These are phyloP conservation scores for Fusarium secorum DNA, from an alignment of 2,329 filamentous ascomycete species.

Conservation along the genomic window DNA sequence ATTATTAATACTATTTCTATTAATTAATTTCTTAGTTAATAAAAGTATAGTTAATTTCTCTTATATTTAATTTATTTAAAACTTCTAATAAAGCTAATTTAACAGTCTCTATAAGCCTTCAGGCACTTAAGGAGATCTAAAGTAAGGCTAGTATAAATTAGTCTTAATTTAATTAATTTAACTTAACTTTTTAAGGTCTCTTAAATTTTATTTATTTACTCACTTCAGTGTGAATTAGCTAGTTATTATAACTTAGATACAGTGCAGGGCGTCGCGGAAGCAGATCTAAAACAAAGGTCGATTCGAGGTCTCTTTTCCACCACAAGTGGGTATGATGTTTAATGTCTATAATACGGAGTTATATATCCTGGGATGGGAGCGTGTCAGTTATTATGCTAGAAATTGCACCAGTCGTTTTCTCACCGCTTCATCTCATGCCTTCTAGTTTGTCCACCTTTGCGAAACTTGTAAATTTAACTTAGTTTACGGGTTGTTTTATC, in stretches of 20 bases:
- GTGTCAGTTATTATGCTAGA: not conserved
- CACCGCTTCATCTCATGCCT: not conserved
- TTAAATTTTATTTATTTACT: no score
- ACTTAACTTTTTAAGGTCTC: no score
- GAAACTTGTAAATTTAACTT: not conserved
- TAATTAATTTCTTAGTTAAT: no score
- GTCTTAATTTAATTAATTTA: no score
- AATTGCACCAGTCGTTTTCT: not conserved
- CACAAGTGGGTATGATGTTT: not conserved
- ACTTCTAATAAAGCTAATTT: no score
- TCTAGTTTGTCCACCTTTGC: not conserved
- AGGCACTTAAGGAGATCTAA: no score
- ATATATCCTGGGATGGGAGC: not conserved
- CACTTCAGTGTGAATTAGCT: no score
- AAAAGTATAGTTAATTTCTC: no score
- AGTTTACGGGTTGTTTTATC: not conserved
- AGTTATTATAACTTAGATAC: not conserved
- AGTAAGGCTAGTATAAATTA: no score
- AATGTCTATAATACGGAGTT: not conserved
- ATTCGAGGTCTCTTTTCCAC: not conserved
- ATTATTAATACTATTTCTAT: no score
- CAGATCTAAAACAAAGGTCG: conserved; percentile 1
- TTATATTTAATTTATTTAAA: no score
- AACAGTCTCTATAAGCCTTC: no score
- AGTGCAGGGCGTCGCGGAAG: not conserved